Evolutionary conservation across 2,329 filamentous ascomycete genomes (phyloP).

Genomic region (Thelonectria blattea): DNA sequence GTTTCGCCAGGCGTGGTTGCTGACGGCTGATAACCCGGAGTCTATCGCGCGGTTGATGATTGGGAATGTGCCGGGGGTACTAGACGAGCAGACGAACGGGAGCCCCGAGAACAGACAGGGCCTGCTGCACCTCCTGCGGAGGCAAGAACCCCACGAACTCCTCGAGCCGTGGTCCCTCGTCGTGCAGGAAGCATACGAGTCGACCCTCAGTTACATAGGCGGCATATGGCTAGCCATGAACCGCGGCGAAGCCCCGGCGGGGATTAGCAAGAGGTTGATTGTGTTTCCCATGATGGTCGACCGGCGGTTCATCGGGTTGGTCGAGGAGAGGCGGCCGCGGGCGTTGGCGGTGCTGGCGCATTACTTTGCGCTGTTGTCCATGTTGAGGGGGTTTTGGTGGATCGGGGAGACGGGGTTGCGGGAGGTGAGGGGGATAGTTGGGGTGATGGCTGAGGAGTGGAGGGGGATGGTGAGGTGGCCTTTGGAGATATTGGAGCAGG

Average conservation of each 20-base stretch:
- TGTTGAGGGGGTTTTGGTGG: conserved; percentile 15
- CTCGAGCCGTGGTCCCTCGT: conserved; percentile 3
- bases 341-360: conserved; percentile 15
- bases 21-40: background rate
- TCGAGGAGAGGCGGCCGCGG: conserved; percentile 14
- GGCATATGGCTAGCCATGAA: conserved; percentile 14
- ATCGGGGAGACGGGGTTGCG: conserved; percentile 4
- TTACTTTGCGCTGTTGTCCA: conserved; percentile 17
- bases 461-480: conserved; percentile 15
- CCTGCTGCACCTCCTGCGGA: conserved; percentile 5
- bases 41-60: conserved; percentile 5
- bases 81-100: background rate
- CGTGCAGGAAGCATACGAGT: conserved; percentile 11
- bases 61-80: background rate
- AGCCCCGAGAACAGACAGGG: background rate
- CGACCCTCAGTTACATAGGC: conserved; percentile 9
- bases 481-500: conserved; percentile 13
- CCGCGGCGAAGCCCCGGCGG: background rate
- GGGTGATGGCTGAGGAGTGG: conserved; percentile 8
- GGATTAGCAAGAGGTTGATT: conserved; percentile 6
- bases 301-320: conserved; percentile 10
- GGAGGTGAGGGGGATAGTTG: conserved; percentile 6
- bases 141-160: conserved; percentile 1
- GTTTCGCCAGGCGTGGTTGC: background rate
- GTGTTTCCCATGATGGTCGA: conserved; percentile 6